These are phyloP conservation scores for Tremella mesenterica DNA, from an alignment of 768 basidiomycete genomes.

Conservation along the genomic window DNA sequence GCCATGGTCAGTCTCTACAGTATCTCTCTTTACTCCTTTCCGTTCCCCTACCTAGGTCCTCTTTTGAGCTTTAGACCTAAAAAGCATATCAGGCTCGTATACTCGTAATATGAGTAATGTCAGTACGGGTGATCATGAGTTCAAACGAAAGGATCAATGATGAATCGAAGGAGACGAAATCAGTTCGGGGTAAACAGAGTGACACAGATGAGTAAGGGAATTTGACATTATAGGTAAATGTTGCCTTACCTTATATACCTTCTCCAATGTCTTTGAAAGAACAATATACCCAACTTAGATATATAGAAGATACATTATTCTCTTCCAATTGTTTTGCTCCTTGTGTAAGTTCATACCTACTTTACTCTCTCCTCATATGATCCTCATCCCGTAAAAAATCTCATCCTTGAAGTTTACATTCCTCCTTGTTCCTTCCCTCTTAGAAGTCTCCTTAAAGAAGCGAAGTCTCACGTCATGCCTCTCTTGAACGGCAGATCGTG, in stretches of 20 bases:
- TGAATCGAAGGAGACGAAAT: no score
- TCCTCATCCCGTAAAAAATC: background rate
- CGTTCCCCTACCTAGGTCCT: no score
- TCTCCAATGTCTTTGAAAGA: constrained; percentile 13
- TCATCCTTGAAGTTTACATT: no score
- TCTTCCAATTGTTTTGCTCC: constrained; percentile 26
- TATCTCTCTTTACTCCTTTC: no score
- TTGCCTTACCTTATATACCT: constrained; percentile 24
- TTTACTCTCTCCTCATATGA: background rate
- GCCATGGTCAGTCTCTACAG: constrained; percentile 55
- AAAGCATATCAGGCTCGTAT: no score
- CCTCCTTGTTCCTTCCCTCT: background rate
- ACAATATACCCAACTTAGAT: constrained; percentile 14
- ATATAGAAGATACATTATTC: constrained; percentile 28
- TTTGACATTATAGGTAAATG: constrained; percentile 27
- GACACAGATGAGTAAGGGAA: background rate
- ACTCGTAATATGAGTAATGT: no score
- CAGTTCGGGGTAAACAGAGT: background rate
- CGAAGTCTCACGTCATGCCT: no score
- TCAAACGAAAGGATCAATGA: no score
- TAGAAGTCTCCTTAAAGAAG: background rate
- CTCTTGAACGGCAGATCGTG: background rate
- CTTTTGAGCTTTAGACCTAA: no score
- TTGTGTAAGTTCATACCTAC: constrained; percentile 13
- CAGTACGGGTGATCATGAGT: no score